A percentile compares a stretch with the other conserved stretches of the same genome.
These are phyloP conservation scores for Escallonia rubra DNA, from an alignment of 129 eudicot genomes.

Conservation along the genomic window DNA sequence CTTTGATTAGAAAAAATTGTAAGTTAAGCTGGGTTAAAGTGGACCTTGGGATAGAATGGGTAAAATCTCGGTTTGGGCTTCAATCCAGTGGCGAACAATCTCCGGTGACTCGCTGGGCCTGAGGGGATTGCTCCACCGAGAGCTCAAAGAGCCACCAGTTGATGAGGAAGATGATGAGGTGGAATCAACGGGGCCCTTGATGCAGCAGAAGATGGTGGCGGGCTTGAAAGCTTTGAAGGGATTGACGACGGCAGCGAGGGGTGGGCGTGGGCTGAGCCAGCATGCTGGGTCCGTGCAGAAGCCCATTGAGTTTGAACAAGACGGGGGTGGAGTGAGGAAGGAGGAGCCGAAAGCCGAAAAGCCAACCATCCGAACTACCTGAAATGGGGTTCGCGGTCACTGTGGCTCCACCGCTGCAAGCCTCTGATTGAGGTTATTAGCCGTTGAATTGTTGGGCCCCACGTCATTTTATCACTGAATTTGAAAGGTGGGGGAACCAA, in stretches of 20 bases:
- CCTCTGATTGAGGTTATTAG: too few relatives aligned
- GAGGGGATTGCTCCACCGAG: background rate
- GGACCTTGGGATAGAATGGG: conserved; percentile 15
- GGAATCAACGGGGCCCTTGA: background rate
- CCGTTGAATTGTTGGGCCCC: too few relatives aligned
- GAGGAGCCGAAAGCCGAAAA: too few relatives aligned
- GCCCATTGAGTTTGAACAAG: conserved; percentile 3
- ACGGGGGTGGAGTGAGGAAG: too few relatives aligned
- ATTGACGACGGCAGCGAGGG: background rate
- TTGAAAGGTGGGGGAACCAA: too few relatives aligned
- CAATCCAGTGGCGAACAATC: conserved; percentile 22
- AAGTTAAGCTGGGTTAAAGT: background rate
- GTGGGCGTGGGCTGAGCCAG: conserved; percentile 1
- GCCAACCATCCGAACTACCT: too few relatives aligned
- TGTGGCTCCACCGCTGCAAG: too few relatives aligned
- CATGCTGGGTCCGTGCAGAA: conserved; percentile 8
- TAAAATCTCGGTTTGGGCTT: background rate
- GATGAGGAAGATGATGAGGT: background rate
- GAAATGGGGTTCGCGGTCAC: too few relatives aligned
- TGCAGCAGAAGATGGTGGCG: conserved; percentile 12
- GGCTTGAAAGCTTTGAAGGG: background rate
- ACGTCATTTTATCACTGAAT: too few relatives aligned
- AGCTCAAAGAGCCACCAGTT: background rate
- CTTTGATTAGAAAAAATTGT: background rate
- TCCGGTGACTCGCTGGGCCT: background rate